phyloP scores from a whole-genome alignment of 2,329 filamentous ascomycete genomes.

The Aspergillus sp. region DNA sequence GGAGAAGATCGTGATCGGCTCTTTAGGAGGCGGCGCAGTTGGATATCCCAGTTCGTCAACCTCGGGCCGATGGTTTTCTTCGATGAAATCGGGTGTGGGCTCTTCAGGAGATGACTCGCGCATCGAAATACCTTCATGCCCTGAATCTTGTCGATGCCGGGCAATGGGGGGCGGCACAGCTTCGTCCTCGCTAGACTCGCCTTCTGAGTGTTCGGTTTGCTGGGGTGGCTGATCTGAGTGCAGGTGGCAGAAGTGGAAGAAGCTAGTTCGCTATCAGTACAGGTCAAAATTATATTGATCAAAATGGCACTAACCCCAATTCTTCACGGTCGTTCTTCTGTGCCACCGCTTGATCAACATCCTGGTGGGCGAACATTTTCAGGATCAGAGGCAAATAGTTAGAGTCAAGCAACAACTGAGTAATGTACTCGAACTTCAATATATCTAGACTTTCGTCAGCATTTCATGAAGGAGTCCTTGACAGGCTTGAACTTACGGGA shows the following conservation, averaged over 20 bases:
- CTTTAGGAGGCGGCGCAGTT: constrained; percentile 62
- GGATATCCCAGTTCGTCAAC: constrained; percentile 90
- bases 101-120: constrained; percentile 28
- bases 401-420: constrained; percentile 87
- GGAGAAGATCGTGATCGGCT: constrained; percentile 83
- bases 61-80: constrained; percentile 47
- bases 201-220: constrained; percentile 32
- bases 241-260: constrained; percentile 85
- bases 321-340: constrained; percentile 80
- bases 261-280: constrained; percentile 52
- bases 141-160: constrained; percentile 50
- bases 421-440: constrained; percentile 93
- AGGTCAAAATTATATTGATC: neutral
- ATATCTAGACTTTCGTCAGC: constrained; percentile 61
- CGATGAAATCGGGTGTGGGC: constrained; percentile 20
- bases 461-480: neutral
- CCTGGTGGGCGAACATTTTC: constrained; percentile 91
- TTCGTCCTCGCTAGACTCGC: constrained; percentile 61
- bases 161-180: constrained; percentile 80
- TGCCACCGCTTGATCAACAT: constrained; percentile 86
- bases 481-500: constrained; percentile 65
- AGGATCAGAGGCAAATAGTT: constrained; percentile 92
- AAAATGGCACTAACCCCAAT: constrained; percentile 60
- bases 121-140: constrained; percentile 25
- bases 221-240: constrained; percentile 61